Evolutionary conservation across 148 eudicot species (phyloP).

Genomic region (Vaccinium macrocarpon): DNA sequence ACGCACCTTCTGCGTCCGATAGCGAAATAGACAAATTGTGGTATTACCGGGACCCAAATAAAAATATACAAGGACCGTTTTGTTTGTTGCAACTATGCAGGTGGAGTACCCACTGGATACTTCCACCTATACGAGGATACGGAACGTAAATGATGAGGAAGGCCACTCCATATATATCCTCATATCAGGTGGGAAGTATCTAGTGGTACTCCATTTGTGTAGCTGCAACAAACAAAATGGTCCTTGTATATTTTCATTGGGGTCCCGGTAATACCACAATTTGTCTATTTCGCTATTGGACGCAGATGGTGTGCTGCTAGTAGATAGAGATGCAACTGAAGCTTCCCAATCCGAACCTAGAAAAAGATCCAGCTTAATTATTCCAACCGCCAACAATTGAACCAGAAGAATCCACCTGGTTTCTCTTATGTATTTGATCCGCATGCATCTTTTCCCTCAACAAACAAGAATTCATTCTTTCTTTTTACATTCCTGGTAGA

Average conservation of each 20-base stretch:
- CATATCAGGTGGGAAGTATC: conserved; percentile 67
- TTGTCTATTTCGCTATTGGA: conserved; percentile 51
- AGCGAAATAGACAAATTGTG: conserved; percentile 63
- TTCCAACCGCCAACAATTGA: conserved; percentile 24
- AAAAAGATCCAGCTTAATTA: conserved; percentile 33
- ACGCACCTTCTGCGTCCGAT: conserved; percentile 27
- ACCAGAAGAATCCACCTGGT: conserved; percentile 32
- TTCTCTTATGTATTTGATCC: conserved; percentile 32
- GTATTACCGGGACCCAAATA: conserved; percentile 82
- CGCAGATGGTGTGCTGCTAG: conserved; percentile 27
- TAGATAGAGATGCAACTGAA: conserved; percentile 35
- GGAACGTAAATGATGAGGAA: conserved; percentile 54
- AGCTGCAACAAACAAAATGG: conserved; percentile 77
- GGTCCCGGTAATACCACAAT: conserved; percentile 86
- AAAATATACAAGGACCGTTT: conserved; percentile 86
- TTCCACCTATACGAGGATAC: conserved; percentile 72
- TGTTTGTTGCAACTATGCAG: conserved; percentile 64
- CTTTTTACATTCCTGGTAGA: conserved; percentile 7
- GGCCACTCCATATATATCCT: conserved; percentile 57
- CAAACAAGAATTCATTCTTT: conserved; percentile 11
- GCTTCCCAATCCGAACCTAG: conserved; percentile 38
- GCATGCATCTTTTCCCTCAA: conserved; percentile 34
- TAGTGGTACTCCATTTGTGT: conserved; percentile 72
- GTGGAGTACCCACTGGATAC: conserved; percentile 69
- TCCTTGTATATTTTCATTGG: conserved; percentile 76